phyloP scores from a whole-genome alignment of 1,139 yeast genomes.

The Hansenula anomala region DNA sequence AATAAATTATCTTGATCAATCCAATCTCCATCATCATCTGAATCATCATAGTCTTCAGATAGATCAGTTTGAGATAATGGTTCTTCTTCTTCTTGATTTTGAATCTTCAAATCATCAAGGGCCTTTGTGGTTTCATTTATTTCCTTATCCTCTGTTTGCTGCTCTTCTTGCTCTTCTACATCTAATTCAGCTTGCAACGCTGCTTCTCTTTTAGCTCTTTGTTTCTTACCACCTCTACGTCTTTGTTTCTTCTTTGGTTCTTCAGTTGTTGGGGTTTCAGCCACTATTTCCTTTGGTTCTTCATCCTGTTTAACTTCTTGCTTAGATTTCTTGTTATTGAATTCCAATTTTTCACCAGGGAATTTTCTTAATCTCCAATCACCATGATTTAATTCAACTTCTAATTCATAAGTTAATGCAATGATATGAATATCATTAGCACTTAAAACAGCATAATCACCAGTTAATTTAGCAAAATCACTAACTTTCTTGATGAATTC shows the following conservation, averaged over 20 bases:
- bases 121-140: conserved; percentile 9
- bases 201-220: conserved; percentile 50
- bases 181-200: conserved; percentile 19
- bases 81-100: conserved; percentile 7
- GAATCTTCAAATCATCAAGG: conserved; percentile 9
- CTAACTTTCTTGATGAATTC: conserved; percentile 60
- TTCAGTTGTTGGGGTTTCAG: conserved; percentile 6
- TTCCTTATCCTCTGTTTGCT: conserved; percentile 7
- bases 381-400: conserved; percentile 64
- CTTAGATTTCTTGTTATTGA: no score
- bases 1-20: conserved; percentile 82
- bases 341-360: conserved; percentile 58
- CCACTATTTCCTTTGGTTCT: conserved; percentile 14
- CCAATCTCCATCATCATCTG: conserved; percentile 90
- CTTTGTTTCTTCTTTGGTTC: conserved; percentile 38
- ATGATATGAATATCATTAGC: conserved; percentile 88
- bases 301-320: conserved; percentile 9
- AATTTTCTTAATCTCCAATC: conserved; percentile 61
- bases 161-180: conserved; percentile 7
- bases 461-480: conserved; percentile 80
- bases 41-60: conserved; percentile 47
- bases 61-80: conserved; percentile 17
- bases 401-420: conserved; percentile 87
- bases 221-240: conserved; percentile 63
- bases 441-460: conserved; percentile 85